phyloP scores from a whole-genome alignment of 257 asterid genomes.

The Verbascum thapsus region DNA sequence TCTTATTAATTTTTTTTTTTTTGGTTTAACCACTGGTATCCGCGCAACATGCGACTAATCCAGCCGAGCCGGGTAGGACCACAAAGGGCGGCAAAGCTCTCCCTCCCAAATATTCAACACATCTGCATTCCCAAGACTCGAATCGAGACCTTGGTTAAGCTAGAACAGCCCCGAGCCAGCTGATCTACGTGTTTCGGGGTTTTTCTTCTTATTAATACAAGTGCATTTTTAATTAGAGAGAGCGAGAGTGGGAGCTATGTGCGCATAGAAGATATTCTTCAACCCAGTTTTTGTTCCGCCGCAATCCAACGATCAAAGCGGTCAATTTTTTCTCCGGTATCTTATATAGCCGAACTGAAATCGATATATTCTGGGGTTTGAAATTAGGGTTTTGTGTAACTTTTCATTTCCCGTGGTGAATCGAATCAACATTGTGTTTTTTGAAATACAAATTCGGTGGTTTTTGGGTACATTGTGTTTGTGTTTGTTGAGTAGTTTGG shows the following conservation, averaged over 20 bases:
- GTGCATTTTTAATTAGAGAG: slow-evolving; percentile 29
- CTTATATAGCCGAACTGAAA: slow-evolving; percentile 31
- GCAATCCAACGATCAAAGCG: slow-evolving; percentile 57
- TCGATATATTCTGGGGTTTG: slow-evolving; percentile 24
- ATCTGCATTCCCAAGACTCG: no score
- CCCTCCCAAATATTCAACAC: no score
- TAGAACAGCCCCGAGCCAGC: no score
- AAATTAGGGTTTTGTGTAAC: slow-evolving; percentile 65
- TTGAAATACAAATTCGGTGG: slow-evolving; percentile 5
- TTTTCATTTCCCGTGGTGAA: slow-evolving; percentile 23
- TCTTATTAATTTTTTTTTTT: no score
- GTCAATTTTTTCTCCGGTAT: slow-evolving; percentile 38
- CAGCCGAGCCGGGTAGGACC: no score
- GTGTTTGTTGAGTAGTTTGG: slow-evolving; percentile 26
- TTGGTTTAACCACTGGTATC: no score
- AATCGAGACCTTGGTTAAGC: no score
- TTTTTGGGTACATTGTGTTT: slow-evolving; percentile 6
- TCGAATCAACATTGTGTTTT: slow-evolving; percentile 12
- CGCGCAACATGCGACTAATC: no score
- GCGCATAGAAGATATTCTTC: slow-evolving; percentile 6
- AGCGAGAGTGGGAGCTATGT: slow-evolving; percentile 14
- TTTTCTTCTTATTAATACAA: not conserved
- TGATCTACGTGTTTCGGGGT: no score
- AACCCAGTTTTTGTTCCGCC: slow-evolving; percentile 46
- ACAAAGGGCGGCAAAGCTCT: no score